Base-by-base conservation (phyloP, 495 filamentous ascomycete genomes). In the Cairneyella variabilis region DNA sequence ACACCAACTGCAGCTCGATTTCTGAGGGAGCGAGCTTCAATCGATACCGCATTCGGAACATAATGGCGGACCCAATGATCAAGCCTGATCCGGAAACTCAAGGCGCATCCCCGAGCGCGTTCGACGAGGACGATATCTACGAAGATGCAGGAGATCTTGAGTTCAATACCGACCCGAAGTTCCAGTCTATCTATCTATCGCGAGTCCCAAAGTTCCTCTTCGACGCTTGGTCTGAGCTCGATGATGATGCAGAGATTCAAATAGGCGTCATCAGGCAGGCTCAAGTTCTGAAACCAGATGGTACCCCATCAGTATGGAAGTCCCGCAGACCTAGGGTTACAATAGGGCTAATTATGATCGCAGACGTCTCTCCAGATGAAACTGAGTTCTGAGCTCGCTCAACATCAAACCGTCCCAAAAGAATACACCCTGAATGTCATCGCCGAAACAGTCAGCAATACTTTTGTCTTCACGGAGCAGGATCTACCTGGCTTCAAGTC, bases 131-230 rank as follows among this genome's bases (percentile, higher is more conserved):
- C 21, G 88, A 90, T 59, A 73, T 88, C 52, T 89, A 89, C 55
- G 91, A 97, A 68, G 91, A 97, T 67, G 86, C 88, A 3, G 88
- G 89, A 45, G 91, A 97, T 58, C 74, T 96, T 26, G 83, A 88
- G 36, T 92, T 96, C 45, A 72, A 79, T 40, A 71, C 76, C 8
- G 69, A 68, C 50, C 58, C 61, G 1, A 39, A 53, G 12, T 66
- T 57, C 45, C 62, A 65, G 17, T 72, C 71, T 49, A 71, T 90
- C 39, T 95, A 85, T 73, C 74, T 97, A 21, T 83, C 86, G 18
- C 82, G 88, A 45, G 72, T 96, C 6, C 90, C 91, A 2, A 78
- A 82, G 51, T 84, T 83, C 58, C 72, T 97, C 9, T 93, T 86
- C 84, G 78, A 93, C 53, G 82, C 78, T 62, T 82, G 77, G 78